Percentiles rank a stretch among this genome's conserved stretches.
phyloP scores from a whole-genome alignment of 805 yeast species.

The Pichia gijzeniarum region DNA sequence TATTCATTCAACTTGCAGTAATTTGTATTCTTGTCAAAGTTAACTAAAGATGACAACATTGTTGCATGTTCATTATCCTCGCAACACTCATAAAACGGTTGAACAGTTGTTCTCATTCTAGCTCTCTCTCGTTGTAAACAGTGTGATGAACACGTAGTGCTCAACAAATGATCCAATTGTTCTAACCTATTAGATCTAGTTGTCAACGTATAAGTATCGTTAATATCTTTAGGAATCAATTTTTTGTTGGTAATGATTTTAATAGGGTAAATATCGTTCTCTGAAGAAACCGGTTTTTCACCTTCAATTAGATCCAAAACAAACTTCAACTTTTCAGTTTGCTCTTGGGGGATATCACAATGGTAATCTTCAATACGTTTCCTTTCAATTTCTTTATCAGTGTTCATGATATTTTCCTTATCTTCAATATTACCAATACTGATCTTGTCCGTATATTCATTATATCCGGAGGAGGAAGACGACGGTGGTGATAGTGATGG shows the following conservation, averaged over 20 bases:
- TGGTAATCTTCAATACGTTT: conserved; percentile 1
- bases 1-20: conserved; percentile 27
- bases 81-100: conserved; percentile 48
- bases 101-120: conserved; percentile 31
- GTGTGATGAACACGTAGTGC: conserved; percentile 32
- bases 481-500: neutral
- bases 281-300: conserved; percentile 11
- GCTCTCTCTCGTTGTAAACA: conserved; percentile 36
- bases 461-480: neutral
- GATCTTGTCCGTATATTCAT: neutral
- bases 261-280: conserved; percentile 22
- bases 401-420: neutral
- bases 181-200: conserved; percentile 20
- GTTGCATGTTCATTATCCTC: conserved; percentile 34
- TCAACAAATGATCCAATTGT: conserved; percentile 23
- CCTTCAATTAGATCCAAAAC: conserved; percentile 21
- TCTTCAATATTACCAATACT: neutral
- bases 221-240: conserved; percentile 18
- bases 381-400: neutral
- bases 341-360: conserved; percentile 18
- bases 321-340: conserved; percentile 15
- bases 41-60: conserved; percentile 18
- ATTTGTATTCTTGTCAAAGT: conserved; percentile 22
- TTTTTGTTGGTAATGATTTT: conserved; percentile 17
- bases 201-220: conserved; percentile 27